Percentiles rank a stretch among this genome's conserved stretches.
phyloP scores from a whole-genome alignment of 1,284 basidiomycete genomes.

The Neonothopanus nambi region DNA sequence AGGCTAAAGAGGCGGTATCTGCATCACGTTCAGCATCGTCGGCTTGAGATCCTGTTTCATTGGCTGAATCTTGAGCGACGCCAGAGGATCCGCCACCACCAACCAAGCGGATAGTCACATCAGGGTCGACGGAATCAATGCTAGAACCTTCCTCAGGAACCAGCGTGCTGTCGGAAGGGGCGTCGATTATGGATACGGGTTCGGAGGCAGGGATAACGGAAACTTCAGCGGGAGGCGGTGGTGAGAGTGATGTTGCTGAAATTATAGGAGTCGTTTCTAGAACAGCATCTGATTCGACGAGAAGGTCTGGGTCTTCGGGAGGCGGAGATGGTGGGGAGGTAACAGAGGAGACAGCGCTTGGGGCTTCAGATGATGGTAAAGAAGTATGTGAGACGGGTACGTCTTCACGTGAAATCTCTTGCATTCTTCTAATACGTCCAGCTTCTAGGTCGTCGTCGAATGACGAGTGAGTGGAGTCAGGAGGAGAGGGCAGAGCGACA shows the following conservation, averaged over 20 bases:
- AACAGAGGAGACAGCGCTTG: not conserved
- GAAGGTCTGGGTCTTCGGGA: slow-evolving; percentile 36
- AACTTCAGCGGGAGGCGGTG: slow-evolving; percentile 10
- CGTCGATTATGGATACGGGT: slow-evolving; percentile 5
- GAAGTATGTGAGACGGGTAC: slow-evolving; percentile 25
- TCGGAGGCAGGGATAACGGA: not conserved
- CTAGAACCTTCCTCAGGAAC: slow-evolving; percentile 3
- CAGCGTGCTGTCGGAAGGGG: not conserved
- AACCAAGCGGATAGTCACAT: slow-evolving; percentile 56
- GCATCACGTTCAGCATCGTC: slow-evolving; percentile 18
- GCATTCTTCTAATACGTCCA: slow-evolving; percentile 43
- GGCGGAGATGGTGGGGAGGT: slow-evolving; percentile 15
- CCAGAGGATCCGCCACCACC: slow-evolving; percentile 48
- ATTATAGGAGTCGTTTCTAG: slow-evolving; percentile 35
- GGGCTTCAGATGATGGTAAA: slow-evolving; percentile 8
- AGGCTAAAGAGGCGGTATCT: slow-evolving; percentile 27
- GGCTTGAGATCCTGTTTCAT: slow-evolving; percentile 29
- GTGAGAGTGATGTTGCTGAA: slow-evolving; percentile 23
- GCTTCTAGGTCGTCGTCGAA: slow-evolving; percentile 62
- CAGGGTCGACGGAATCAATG: slow-evolving; percentile 27
- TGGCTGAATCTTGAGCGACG: slow-evolving; percentile 28
- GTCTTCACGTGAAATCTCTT: slow-evolving; percentile 25
- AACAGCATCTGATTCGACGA: slow-evolving; percentile 41
- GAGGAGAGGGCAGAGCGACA: slow-evolving; percentile 42
- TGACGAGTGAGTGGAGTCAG: slow-evolving; percentile 46